phyloP scores from a whole-genome alignment of 2,329 filamentous ascomycete genomes.

The Ceratocystis eucalypticola region DNA sequence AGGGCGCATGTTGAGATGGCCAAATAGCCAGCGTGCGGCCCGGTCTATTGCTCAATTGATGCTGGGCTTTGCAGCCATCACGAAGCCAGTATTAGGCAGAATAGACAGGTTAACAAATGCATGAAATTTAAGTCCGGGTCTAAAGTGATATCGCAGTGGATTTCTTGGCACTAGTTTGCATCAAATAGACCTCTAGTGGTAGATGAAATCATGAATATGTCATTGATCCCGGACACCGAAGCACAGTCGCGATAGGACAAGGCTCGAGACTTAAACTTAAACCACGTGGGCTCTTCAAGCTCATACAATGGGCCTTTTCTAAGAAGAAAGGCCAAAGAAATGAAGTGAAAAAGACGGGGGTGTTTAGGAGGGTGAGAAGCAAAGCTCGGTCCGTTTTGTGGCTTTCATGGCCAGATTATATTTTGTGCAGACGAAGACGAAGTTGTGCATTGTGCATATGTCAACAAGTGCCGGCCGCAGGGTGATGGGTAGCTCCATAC shows the following conservation, averaged over 20 bases:
- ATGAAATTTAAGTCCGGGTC: background rate
- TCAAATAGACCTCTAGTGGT: background rate
- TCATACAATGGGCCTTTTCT: background rate
- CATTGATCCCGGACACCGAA: background rate
- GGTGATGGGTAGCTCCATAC: background rate
- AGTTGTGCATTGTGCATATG: conserved; percentile 2
- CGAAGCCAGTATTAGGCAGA: too few relatives aligned
- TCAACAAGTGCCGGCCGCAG: background rate
- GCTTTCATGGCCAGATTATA: too few relatives aligned
- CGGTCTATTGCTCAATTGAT: too few relatives aligned
- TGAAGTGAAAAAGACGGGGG: background rate
- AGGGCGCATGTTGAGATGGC: too few relatives aligned
- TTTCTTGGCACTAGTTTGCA: background rate
- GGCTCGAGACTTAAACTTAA: background rate
- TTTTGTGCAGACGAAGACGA: background rate
- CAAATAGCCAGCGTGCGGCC: too few relatives aligned
- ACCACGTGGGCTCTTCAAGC: conserved; percentile 6
- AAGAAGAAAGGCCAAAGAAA: background rate
- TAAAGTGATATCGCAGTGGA: too few relatives aligned
- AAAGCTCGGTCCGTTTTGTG: background rate
- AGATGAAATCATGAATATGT: background rate
- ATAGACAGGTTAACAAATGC: background rate
- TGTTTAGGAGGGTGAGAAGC: background rate
- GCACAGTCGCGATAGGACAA: background rate
- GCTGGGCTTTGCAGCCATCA: too few relatives aligned